These are phyloP conservation scores for Chaetomiaceae sp. DNA, from an alignment of 2,329 filamentous ascomycete species.

Conservation along the genomic window DNA sequence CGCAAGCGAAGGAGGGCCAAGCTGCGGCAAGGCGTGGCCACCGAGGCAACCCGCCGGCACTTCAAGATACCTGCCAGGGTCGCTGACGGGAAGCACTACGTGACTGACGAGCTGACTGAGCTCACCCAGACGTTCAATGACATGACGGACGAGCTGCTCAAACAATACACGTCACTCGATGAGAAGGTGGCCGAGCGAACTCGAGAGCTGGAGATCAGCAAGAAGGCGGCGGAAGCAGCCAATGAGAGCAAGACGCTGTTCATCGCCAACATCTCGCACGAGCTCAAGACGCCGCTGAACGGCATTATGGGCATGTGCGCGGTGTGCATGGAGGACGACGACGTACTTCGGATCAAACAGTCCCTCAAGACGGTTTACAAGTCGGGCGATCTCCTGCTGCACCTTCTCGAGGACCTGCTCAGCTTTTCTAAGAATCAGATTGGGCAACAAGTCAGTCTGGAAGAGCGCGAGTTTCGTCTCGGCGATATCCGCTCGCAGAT, in stretches of 20 bases:
- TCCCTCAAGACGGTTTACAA: conserved; percentile 86
- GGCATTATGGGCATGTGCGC: conserved; percentile 93
- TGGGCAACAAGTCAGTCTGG: conserved; percentile 72
- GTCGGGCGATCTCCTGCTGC: conserved; percentile 75
- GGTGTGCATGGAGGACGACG: conserved; percentile 87
- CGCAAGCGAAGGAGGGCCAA: conserved; percentile 29
- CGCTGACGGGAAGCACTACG: conserved; percentile 62
- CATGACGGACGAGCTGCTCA: conserved; percentile 84
- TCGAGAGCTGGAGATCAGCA: conserved; percentile 77
- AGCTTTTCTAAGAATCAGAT: conserved; percentile 96
- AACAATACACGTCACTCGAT: conserved; percentile 79
- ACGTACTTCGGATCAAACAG: conserved; percentile 69
- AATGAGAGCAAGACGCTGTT: conserved; percentile 97
- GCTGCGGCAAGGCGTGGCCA: conserved; percentile 28
- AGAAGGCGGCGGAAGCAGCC: conserved; percentile 86
- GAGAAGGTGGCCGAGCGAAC: conserved; percentile 79
- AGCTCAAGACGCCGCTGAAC: conserved; percentile 91
- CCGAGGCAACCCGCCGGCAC: conserved; percentile 42
- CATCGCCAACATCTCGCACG: conserved; percentile 84
- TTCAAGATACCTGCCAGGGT: conserved; percentile 87
- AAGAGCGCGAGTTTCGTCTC: conserved; percentile 78
- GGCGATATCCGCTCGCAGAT: conserved; percentile 81
- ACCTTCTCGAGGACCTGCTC: conserved; percentile 80
- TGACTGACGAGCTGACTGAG: conserved; percentile 82
- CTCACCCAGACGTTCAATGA: conserved; percentile 82